Base-by-base conservation (phyloP, 805 yeast species). In the Zygosaccharomyces rouxii region DNA sequence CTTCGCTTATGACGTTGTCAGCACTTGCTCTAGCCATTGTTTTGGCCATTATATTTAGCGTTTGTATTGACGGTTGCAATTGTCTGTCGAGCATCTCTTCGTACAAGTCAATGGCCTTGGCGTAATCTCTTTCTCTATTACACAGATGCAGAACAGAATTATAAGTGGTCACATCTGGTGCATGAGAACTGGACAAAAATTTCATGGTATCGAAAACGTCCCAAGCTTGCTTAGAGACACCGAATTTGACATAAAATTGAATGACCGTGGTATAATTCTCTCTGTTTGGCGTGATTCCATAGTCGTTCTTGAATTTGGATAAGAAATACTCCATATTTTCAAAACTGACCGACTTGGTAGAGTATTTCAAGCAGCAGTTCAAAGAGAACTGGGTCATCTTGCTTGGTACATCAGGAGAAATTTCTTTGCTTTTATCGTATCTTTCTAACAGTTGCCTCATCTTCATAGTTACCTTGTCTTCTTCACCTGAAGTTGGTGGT, bases 121-220 rank as follows among this genome's bases (percentile, higher is more conserved):
- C 90, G 11, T 86, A 71, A 47, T 86, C 78, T 42, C 78, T 73
- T 47, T 79, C 75, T 53, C 77, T 77, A 3, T 83, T 78, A 53
- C 86, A 81, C 6, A 87, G 71, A 9, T 81, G 74, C 10, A 92
- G 78, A 72, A 89, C 79, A 5, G 85, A 78, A 49, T 83, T 81
- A 64, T 89, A 94, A 1, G 89, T 79, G 14, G 69, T 66, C 0
- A 78, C 59, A 42, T 81, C 85, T 0, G 98, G 97, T 43, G 79
- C 75, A 13, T 89, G 80, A 23, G 72, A 70, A 4, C 72, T 59
- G 0, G 94, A 80, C 55, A 84, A 64, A 63, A 87, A 92, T 62
- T 89, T 92, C 89, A 94, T 81, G 52, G 88, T 80, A 55, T 84
- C 89, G 67, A 94, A 94, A 2, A 86, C 71, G 39, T 81, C 81